Percentiles rank a stretch among this genome's conserved stretches.
These are phyloP conservation scores for Paratinospora sagittata DNA, from an alignment of 164 flowering plant species.

Conservation along the genomic window DNA sequence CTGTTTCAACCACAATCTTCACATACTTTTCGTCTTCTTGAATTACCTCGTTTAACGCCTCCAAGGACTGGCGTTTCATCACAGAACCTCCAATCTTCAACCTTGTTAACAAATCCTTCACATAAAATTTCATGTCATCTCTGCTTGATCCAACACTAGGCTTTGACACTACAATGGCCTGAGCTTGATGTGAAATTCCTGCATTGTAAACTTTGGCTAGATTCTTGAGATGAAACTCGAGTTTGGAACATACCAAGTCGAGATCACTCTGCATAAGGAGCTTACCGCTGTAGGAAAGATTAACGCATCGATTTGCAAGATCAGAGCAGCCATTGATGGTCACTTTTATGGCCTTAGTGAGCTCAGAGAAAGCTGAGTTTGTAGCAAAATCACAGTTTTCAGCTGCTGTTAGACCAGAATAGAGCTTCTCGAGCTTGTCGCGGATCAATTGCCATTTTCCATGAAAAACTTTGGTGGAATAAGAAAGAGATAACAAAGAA, in stretches of 20 bases:
- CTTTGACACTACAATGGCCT: constrained; percentile 65
- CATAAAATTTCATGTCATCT: constrained; percentile 72
- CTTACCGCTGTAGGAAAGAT: constrained; percentile 75
- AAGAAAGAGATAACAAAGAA: constrained; percentile 49
- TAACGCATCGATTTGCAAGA: constrained; percentile 56
- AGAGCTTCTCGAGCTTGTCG: constrained; percentile 64
- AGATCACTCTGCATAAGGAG: constrained; percentile 94
- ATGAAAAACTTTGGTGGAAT: constrained; percentile 52
- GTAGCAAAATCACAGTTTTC: constrained; percentile 36
- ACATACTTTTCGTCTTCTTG: constrained; percentile 66
- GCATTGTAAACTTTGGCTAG: constrained; percentile 44
- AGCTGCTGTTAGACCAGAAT: constrained; percentile 42
- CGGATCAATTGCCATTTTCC: constrained; percentile 72
- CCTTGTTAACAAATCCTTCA: constrained; percentile 60
- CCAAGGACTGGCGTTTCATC: constrained; percentile 67
- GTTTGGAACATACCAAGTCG: constrained; percentile 42
- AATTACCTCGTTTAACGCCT: constrained; percentile 36
- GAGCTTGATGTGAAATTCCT: constrained; percentile 41
- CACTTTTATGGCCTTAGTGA: constrained; percentile 24
- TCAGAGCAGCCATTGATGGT: constrained; percentile 42
- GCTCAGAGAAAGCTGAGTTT: constrained; percentile 14
- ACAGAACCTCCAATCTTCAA: constrained; percentile 59
- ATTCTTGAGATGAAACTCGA: constrained; percentile 44
- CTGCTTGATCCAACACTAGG: constrained; percentile 50
- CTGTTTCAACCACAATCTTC: constrained; percentile 43